A percentile compares a stretch with the other conserved stretches of the same genome.
Evolutionary conservation across 2,329 filamentous ascomycete species (phyloP).

Genomic region (Stachybotrys chlorohalonatus): DNA sequence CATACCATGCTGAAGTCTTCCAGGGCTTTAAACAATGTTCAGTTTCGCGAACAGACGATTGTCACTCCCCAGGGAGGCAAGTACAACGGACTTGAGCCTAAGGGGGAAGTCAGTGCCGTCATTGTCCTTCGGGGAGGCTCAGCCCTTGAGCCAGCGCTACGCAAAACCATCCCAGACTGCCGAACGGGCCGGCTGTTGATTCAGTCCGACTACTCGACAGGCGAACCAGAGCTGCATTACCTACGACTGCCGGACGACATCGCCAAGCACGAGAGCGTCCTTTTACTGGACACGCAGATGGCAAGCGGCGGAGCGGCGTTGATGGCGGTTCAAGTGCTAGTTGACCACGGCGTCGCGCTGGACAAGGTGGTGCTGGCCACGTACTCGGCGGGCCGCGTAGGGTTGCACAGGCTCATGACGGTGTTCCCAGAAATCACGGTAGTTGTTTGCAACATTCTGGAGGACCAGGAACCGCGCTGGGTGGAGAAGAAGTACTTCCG

Average conservation of each 20-base stretch:
- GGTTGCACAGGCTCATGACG: conserved; percentile 73
- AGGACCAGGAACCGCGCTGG: conserved; percentile 80
- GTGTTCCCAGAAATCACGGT: conserved; percentile 85
- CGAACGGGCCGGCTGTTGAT: conserved; percentile 83
- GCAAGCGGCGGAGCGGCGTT: conserved; percentile 75
- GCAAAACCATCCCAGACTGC: conserved; percentile 87
- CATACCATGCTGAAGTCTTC: conserved; percentile 6
- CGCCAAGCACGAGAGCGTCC: conserved; percentile 64
- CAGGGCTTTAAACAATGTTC: conserved; percentile 68
- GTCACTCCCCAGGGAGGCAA: conserved; percentile 59
- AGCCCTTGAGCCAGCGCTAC: conserved; percentile 78
- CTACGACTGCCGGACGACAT: conserved; percentile 71
- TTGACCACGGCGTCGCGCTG: conserved; percentile 84
- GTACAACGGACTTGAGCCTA: conserved; percentile 64
- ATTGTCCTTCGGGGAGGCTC: conserved; percentile 83
- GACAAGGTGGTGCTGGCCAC: conserved; percentile 86
- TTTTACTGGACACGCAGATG: conserved; percentile 91
- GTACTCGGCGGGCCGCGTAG: conserved; percentile 78
- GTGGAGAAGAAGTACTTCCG: conserved; percentile 84
- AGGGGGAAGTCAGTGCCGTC: conserved; percentile 74
- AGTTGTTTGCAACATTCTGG: conserved; percentile 73
- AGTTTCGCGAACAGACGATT: conserved; percentile 56
- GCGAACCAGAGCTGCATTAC: conserved; percentile 90
- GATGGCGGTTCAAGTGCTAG: conserved; percentile 93
- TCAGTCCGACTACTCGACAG: conserved; percentile 75